Base-by-base conservation (phyloP, 2,329 filamentous ascomycete genomes). In the Diaporthe sp. region DNA sequence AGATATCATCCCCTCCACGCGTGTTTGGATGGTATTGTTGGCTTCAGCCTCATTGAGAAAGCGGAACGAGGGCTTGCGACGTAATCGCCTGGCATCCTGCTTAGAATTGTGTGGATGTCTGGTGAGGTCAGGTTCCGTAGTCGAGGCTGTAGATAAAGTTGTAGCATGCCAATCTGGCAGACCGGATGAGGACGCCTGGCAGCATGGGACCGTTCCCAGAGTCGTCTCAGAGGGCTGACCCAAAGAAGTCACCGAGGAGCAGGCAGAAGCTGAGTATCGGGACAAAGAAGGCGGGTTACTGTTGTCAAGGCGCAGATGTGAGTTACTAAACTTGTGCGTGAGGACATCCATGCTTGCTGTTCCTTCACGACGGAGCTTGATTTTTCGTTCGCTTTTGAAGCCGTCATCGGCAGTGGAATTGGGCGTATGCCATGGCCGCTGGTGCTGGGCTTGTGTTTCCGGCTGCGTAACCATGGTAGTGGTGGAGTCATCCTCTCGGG, bases 1-100 rank as follows among this genome's bases (percentile, higher is more conserved):
- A 51, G 74, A 65, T 17, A 78, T 70, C 74, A 78, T 77, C 25
- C 22, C 76, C 37, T 79, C 73, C 8, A 75, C 73, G 4, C 75
- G 68, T 8, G 42, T 68, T 13, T 78, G 74, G 31, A 72, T 62
- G 19, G 49, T 72, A 25, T 39, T 17, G 12, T 42, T 51, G 58
- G 72, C 74, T 28, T 51, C 67, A 15, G 73, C 55, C 44, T 62
- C 76, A 42, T 74, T 77, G 73, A 74, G 28, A 59, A 75, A 76
- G n/a, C 74, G 73, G 15, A 72, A 68, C 34, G 61, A 75, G 44
- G 68, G 57, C 42, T 78, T 72, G 25, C 75, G 77, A 58, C 67
- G 71, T 51, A 77, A 51, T 44, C 71, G 74, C 68, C 51, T 77
- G 62, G 19, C 15, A 19, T 77, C 51, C 4, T 68, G 55, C 15